These are phyloP conservation scores for Chytriomyces confervae DNA, from an alignment of 192 early-diverging fungal genomes.

Conservation along the genomic window DNA sequence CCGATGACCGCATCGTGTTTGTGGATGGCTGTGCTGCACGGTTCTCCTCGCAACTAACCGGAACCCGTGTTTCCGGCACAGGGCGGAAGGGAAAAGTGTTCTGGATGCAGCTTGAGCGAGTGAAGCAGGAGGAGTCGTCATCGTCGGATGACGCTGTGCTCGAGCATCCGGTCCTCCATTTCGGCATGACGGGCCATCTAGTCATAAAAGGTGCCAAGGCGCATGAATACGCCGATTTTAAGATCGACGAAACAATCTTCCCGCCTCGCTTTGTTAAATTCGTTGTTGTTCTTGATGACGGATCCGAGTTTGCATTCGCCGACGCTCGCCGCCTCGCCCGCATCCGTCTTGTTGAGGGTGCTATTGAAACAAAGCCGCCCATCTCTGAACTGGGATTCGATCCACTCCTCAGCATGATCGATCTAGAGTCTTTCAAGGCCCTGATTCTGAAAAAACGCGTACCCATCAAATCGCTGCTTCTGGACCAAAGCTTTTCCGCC, in stretches of 20 bases:
- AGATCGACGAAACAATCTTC: constrained; percentile 54
- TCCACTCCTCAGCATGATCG: constrained; percentile 65
- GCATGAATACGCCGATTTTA: constrained; percentile 46
- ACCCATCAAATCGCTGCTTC: constrained; percentile 76
- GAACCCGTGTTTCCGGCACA: constrained; percentile 62
- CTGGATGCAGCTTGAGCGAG: constrained; percentile 46
- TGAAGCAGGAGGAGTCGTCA: too few species aligned
- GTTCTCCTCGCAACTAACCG: constrained; percentile 49
- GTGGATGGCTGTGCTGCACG: constrained; percentile 13
- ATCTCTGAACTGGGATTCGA: constrained; percentile 80
- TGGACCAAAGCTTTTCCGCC: constrained; percentile 77
- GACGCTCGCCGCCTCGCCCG: constrained; percentile 75
- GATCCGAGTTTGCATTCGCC: constrained; percentile 54
- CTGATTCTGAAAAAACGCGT: constrained; percentile 46
- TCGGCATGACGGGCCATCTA: constrained; percentile 57
- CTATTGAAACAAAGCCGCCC: constrained; percentile 45
- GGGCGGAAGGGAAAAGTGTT: constrained; percentile 81
- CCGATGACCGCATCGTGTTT: constrained; percentile 43
- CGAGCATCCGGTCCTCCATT: constrained; percentile 65
- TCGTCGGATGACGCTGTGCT: constrained; percentile 31
- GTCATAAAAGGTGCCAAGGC: constrained; percentile 42
- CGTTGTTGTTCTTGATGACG: constrained; percentile 50
- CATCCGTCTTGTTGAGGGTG: constrained; percentile 64
- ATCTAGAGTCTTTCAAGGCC: constrained; percentile 51
- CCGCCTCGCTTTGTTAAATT: constrained; percentile 78